Percentiles rank a stretch among this genome's conserved stretches.
Evolutionary conservation across 495 filamentous ascomycete genomes (phyloP).

Genomic region (Xylaria nigripes): DNA sequence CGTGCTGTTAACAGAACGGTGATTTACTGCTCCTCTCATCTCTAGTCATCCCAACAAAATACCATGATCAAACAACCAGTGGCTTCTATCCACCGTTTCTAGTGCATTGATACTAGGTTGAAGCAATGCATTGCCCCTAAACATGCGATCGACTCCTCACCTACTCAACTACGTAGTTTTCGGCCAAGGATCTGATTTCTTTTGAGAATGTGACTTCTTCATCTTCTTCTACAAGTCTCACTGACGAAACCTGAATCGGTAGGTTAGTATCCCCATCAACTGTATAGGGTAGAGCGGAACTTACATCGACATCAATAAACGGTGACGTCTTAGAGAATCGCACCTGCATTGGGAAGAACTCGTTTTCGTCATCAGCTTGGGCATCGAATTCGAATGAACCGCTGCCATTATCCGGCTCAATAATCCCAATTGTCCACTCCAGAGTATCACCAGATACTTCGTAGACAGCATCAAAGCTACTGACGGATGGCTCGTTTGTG

Average conservation of each 20-base stretch:
- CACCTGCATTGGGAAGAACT: constrained; percentile 96
- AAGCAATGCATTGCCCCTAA: neutral
- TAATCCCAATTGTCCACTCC: constrained; percentile 82
- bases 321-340: constrained; percentile 79
- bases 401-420: constrained; percentile 69
- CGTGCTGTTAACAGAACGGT: neutral
- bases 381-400: constrained; percentile 94
- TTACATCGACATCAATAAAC: constrained; percentile 85
- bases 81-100: neutral
- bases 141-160: neutral
- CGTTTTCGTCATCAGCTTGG: constrained; percentile 70
- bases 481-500: constrained; percentile 75
- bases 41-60: neutral
- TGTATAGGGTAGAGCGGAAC: constrained; percentile 16
- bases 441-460: constrained; percentile 89
- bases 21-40: neutral
- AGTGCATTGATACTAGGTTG: neutral
- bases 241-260: constrained; percentile 52
- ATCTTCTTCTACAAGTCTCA: constrained; percentile 67
- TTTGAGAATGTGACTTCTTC: constrained; percentile 82
- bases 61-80: neutral
- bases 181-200: constrained; percentile 77
- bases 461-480: constrained; percentile 86
- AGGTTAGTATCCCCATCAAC: constrained; percentile 12
- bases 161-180: constrained; percentile 74